Base-by-base conservation (phyloP, 208 protist genomes). In the Trypanosoma theileri region DNA sequence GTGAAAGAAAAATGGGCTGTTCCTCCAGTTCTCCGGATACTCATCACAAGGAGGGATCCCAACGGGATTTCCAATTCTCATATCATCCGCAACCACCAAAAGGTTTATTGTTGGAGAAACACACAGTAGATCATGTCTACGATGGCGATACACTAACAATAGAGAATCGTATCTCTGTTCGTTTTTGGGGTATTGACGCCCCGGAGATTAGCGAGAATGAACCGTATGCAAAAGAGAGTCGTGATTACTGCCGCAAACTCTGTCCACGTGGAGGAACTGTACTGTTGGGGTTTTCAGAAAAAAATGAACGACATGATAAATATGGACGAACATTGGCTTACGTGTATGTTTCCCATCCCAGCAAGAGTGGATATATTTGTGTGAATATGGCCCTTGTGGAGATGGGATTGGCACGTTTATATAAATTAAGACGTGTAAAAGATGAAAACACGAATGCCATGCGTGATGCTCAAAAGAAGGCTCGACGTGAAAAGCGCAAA, bases 101-200 rank as follows among this genome's bases (percentile, higher is more conserved):
- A 3, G 57, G 35, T 45, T 0, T 17, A 11, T 22, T 14, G 11
- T 19, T 60, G 9, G 61, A 55, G 61, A 44, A 10, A 16, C n/a
- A 26, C 45, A 53, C 8, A 21, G 10, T 55, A 4, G 10, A 22
- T 21, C 16, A 35, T 71, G 85, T 90, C 48, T 87, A 87, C 66
- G 81, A 87, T 51, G 85, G 85, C 17, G 85, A 90, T 66, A 90
- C 81, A 0, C 65, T 90, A 21, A 90, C 81, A 8, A 69, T 90
- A 14, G 52, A 54, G n/a, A 69, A 79, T 50, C 56, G 77, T 21
- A 65, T 82, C 63, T 44, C 67, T 8, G 79, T 88, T 21, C 85
- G 85, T 1, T 64, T 90, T 45, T 71, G 83, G 17, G 81, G 85
- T 57, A 77, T 86, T 56, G 79, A 87, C 55, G 67, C 81, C 1